A percentile compares a stretch with the other conserved stretches of the same genome.
These are phyloP conservation scores for Tephrocybe sp. DNA, from an alignment of 768 basidiomycete species.

Conservation along the genomic window DNA sequence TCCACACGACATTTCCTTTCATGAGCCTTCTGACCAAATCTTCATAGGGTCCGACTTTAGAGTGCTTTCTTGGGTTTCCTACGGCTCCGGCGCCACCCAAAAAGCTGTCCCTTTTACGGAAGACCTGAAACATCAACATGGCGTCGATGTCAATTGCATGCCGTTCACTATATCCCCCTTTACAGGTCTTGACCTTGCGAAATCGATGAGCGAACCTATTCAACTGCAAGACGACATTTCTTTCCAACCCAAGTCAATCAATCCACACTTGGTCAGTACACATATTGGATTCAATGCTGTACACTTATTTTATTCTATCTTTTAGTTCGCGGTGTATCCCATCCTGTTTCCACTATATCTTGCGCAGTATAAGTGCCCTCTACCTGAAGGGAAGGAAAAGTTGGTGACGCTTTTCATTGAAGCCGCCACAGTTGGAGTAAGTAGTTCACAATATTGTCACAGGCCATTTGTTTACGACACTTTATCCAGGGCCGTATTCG, in stretches of 20 bases:
- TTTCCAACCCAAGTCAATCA: slow-evolving; percentile 43
- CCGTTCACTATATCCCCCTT: slow-evolving; percentile 58
- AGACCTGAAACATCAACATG: slow-evolving; percentile 46
- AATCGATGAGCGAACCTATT: slow-evolving; percentile 31
- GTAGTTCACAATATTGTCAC: no score
- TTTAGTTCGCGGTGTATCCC: slow-evolving; percentile 57
- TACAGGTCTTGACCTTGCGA: slow-evolving; percentile 37
- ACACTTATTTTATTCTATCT: neutral
- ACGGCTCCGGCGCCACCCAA: slow-evolving; percentile 27
- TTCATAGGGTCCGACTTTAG: slow-evolving; percentile 40
- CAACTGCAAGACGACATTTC: slow-evolving; percentile 33
- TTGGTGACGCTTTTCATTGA: slow-evolving; percentile 30
- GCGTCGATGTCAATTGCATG: slow-evolving; percentile 48
- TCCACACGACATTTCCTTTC: neutral
- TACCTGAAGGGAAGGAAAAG: slow-evolving; percentile 11
- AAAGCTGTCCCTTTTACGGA: slow-evolving; percentile 46
- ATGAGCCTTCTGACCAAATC: slow-evolving; percentile 1
- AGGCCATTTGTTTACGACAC: no score
- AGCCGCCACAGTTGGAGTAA: slow-evolving; percentile 28
- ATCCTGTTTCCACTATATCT: slow-evolving; percentile 65
- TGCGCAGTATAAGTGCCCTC: slow-evolving; percentile 40
- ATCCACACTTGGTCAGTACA: slow-evolving; percentile 41
- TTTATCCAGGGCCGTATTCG: slow-evolving; percentile 21
- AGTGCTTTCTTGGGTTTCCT: slow-evolving; percentile 43
- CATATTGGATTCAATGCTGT: neutral